These are phyloP conservation scores for Ocimum tenuiflorum DNA, from an alignment of 257 asterid species.

Conservation along the genomic window DNA sequence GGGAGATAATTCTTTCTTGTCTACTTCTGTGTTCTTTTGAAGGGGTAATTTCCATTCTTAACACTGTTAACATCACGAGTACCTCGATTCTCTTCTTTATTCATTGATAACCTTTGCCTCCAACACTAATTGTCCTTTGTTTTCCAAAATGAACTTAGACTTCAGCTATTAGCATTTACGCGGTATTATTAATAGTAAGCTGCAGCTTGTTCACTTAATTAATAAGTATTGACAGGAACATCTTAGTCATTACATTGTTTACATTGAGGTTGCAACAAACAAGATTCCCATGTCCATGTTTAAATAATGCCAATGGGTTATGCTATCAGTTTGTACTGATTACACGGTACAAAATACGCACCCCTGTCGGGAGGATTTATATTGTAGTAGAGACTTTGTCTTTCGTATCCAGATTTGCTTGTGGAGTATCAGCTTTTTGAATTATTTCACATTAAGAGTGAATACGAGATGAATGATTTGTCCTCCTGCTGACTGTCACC, in stretches of 20 bases:
- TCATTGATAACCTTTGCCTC: neutral
- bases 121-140: neutral
- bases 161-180: neutral
- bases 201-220: neutral
- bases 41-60: constrained; percentile 60
- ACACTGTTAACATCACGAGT: constrained; percentile 15
- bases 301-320: neutral
- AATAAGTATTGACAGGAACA: neutral
- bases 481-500: neutral
- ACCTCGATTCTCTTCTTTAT: neutral
- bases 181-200: neutral
- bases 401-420: neutral
- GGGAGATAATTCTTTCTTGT: constrained; percentile 96
- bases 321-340: neutral
- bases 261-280: neutral
- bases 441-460: neutral
- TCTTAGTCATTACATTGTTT: neutral
- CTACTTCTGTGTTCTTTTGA: constrained; percentile 89
- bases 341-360: neutral
- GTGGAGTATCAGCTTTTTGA: neutral
- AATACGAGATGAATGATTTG: neutral
- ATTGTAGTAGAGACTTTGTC: neutral
- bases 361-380: neutral
- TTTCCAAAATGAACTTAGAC: neutral
- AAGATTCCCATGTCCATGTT: neutral